Base-by-base conservation (phyloP, 495 filamentous ascomycete genomes). In the Neohortaea acidophila region DNA sequence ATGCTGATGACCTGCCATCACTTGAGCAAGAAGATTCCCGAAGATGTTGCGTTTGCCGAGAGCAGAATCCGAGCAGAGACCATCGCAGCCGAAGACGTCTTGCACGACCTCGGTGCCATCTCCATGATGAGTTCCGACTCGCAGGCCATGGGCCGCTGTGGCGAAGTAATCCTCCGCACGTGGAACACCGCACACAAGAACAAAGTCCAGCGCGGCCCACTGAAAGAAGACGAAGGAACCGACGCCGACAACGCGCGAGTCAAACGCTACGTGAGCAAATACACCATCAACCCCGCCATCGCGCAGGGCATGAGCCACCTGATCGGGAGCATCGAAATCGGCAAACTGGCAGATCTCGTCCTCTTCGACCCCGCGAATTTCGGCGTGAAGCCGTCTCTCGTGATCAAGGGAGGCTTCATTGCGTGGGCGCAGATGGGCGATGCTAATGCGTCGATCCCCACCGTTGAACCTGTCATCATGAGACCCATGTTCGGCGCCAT, bases 1-100 rank as follows among this genome's bases (percentile, higher is more conserved):
- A 97, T 97, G 89, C 59, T 97, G 23, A 96, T 96, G 89, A 83
- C 92, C 19, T 97, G 89, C 70, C 89, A 97, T 54, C 91, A 97
- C 54, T 62, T 96, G 14, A 80, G 73, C 32, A 84, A 79, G 59
- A 75, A 91, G 53, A 94, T 94, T 41, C 82, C 84, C 39, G 89
- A 97, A 57, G 89, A 97, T 56, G 81, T 96, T 12, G 83, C 84
- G 1, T 97, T 97, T 49, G 89, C 89, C 27, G 89, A 97, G 60
- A 83, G 76, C 33, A 83, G 89, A 14, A 97, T 97, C 56, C 75
- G 89, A 21, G 81, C 83, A 33, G 84, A 97, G 61, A 97, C 89
- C 31, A 97, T 97, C 54, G 89, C 85, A 0, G 89, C 89, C 11
- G 89, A 97, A 61, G 89, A 97, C 50, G 87, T 97, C 5, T 73